Conservation (phyloP, 2,329 filamentous ascomycete species). For the Neofusicoccum parvum region DNA sequence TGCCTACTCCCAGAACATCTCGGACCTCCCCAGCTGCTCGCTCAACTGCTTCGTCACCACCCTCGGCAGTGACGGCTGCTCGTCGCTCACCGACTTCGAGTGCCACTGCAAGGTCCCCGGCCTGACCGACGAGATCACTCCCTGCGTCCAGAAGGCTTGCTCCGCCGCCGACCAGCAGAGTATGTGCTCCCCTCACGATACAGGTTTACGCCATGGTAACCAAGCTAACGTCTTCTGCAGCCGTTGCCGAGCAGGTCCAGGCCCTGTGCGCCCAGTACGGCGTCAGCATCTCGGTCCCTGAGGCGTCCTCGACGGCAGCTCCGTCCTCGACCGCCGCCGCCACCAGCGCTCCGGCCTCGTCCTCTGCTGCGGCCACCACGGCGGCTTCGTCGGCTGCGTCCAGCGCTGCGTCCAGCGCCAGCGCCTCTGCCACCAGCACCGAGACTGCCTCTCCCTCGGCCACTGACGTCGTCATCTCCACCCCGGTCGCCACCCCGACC, state of each 20-base stretch:
- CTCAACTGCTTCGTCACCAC: conserved; percentile 49
- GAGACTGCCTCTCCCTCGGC: background rate
- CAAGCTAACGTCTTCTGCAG: conserved; percentile 15
- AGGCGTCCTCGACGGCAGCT: conserved; percentile 20
- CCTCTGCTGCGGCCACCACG: background rate
- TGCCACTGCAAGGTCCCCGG: conserved; percentile 52
- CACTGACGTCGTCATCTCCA: conserved; percentile 17
- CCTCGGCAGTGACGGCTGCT: conserved; percentile 48
- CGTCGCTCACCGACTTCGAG: conserved; percentile 49
- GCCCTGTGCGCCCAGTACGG: conserved; percentile 37
- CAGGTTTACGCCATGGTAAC: background rate
- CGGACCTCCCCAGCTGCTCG: conserved; percentile 49
- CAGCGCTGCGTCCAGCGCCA: background rate
- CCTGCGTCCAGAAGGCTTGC: conserved; percentile 51
- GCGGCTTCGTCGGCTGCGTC: conserved; percentile 21
- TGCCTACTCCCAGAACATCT: conserved; percentile 48
- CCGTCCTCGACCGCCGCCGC: conserved; percentile 25
- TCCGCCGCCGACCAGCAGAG: conserved; percentile 39
- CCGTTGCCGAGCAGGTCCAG: conserved; percentile 33
- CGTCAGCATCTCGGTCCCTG: conserved; percentile 33
- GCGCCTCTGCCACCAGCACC: conserved; percentile 1
- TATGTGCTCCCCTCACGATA: conserved; percentile 27
- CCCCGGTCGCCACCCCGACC: conserved; percentile 23
- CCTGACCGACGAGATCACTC: conserved; percentile 46
- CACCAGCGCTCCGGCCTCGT: background rate